Conservation (phyloP, 768 basidiomycete species). For the Kwoniella dendrophila region DNA sequence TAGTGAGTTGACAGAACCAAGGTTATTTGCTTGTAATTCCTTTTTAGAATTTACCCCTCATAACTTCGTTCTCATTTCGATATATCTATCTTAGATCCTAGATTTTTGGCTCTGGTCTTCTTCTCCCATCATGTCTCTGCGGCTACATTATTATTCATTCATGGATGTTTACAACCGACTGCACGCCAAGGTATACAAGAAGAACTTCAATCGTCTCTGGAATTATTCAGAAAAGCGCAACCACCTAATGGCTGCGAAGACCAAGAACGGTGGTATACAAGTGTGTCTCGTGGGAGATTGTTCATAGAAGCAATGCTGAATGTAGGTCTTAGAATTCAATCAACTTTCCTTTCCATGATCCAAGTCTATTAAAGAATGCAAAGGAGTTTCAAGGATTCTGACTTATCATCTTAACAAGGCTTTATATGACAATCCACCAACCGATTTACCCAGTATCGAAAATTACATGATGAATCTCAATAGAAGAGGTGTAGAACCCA, state of each 20-base stretch:
- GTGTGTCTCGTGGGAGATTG: conserved; percentile 5
- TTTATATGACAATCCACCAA: conserved; percentile 1
- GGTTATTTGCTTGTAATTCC: neutral
- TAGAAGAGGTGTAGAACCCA: neutral
- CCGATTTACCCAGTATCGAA: conserved; percentile 5
- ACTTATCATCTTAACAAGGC: neutral
- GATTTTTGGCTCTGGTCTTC: conserved; percentile 4
- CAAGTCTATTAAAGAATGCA: no score
- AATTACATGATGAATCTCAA: conserved; percentile 10
- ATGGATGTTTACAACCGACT: conserved; percentile 3
- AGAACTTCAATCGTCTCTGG: conserved; percentile 1
- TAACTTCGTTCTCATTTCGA: no score
- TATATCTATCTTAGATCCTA: neutral
- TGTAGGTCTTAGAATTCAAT: neutral
- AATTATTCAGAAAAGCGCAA: neutral
- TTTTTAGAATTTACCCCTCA: no score
- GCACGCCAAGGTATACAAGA: neutral
- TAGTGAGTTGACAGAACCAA: neutral
- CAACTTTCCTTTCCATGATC: no score
- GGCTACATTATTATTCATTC: conserved; percentile 5
- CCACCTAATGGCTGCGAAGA: neutral
- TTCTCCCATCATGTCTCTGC: conserved; percentile 15
- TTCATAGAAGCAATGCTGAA: conserved; percentile 10
- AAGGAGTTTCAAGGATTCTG: neutral
- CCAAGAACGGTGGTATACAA: neutral